Percentiles rank a stretch among this genome's conserved stretches.
These are phyloP conservation scores for Carpinus fangiana DNA, from an alignment of 306 rosid genomes.

Conservation along the genomic window DNA sequence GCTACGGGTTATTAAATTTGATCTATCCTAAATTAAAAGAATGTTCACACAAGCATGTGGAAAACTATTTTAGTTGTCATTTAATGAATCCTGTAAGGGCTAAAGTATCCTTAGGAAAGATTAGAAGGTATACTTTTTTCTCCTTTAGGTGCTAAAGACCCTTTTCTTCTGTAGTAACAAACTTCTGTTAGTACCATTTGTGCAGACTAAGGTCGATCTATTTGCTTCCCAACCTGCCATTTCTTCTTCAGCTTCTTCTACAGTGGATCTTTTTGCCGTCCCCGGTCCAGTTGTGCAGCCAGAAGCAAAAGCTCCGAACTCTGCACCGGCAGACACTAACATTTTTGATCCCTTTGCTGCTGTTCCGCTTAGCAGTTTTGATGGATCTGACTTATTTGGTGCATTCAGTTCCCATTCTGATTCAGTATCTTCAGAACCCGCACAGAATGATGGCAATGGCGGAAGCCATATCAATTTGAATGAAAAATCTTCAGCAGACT, in stretches of 20 bases:
- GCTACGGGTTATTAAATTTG: neutral
- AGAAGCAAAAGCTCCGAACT: constrained; percentile 50
- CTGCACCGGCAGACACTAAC: constrained; percentile 45
- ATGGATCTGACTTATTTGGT: constrained; percentile 77
- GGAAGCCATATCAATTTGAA: constrained; percentile 34
- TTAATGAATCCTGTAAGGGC: neutral
- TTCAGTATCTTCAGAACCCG: constrained; percentile 57
- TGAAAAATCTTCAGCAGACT: constrained; percentile 43
- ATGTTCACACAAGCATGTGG: neutral
- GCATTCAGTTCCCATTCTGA: constrained; percentile 66
- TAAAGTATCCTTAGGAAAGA: neutral
- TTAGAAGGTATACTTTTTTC: neutral
- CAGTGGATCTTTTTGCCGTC: constrained; percentile 71
- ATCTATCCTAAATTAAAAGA: neutral
- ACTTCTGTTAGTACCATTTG: constrained; percentile 6
- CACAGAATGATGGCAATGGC: constrained; percentile 45
- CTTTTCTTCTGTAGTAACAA: constrained; percentile 11
- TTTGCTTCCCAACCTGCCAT: constrained; percentile 70
- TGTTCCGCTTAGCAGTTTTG: constrained; percentile 80
- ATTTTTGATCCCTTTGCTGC: constrained; percentile 82
- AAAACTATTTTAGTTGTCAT: neutral
- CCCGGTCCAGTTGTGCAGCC: constrained; percentile 64
- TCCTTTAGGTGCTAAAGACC: neutral
- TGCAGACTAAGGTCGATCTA: constrained; percentile 72
- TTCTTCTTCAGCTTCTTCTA: constrained; percentile 55